Evolutionary conservation across 371 early-diverging fungal species (phyloP), one percentile per base, ranked within the genome.

Genomic region (Funneliformis caledonium): DNA sequence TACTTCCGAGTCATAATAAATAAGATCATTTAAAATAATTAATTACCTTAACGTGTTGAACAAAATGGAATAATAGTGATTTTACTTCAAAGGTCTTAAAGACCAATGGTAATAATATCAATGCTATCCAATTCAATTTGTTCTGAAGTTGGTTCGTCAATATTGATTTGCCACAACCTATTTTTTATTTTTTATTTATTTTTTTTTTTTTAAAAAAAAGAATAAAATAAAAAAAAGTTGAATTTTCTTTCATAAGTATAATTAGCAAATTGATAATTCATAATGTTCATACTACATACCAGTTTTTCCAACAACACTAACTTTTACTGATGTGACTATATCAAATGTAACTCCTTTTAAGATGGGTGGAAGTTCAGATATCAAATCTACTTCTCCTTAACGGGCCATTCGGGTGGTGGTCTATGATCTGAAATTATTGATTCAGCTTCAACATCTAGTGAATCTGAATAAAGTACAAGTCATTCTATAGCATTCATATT

Each of bases 401-500:
- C 72, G 14, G 94, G 94, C 94, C 94, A 94, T 83, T 80, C 80
- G 64, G 87, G 80, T 16, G 86, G 88, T 26, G 92, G 92, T 26
- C 91, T 85, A 73, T 82, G 80, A 12, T 82, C 82, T 16, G 82
- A 83, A 68, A 92, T 86, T 67, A 89, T 82, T 2, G 83, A 85
- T 37, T 91, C 85, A 8, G 92, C 85, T 80, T 93, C 93, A 76
- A 88, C 86, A 59, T 90, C 88, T 72, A 92, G 85, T 1, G 69
- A 59, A 0, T 79, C 77, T n/a, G 86, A 72, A 78, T 93, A 93
- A 72, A 92, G 91, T 26, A 85, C 81, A 8, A 91, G 85, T 22
- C 94, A 88, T 83, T 93, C 94, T 3, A 93, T 91, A 50, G 85
- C 82, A 86, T 92, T 93, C 86, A 93, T 87, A 61, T 88, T 85